phyloP scores from a whole-genome alignment of 2,329 filamentous ascomycete genomes.

The Escovopsis sp. region DNA sequence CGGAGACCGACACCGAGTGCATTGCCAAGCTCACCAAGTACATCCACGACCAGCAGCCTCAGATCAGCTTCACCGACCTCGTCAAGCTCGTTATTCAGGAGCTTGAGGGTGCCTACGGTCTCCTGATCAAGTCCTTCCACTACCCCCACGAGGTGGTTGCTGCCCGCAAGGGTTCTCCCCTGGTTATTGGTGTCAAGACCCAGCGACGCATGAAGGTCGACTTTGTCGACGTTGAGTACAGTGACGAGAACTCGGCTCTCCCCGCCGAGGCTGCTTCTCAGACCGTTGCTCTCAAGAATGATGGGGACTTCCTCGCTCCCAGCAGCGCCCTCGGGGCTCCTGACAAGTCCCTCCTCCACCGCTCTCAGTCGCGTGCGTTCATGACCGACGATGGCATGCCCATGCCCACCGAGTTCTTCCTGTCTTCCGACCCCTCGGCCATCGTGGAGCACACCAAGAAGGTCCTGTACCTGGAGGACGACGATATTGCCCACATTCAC shows the following conservation, averaged over 20 bases:
- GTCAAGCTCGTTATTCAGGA: constrained; percentile 97
- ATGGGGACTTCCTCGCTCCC: constrained; percentile 51
- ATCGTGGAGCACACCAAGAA: constrained; percentile 99
- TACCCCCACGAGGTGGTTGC: constrained; percentile 97
- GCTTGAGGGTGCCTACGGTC: constrained; percentile 92
- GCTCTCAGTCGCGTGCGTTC: constrained; percentile 96
- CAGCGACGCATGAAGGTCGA: constrained; percentile 99
- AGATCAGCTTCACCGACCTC: constrained; percentile 89
- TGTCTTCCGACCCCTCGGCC: constrained; percentile 94
- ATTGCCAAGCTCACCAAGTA: constrained; percentile 99
- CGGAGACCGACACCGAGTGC: constrained; percentile 97
- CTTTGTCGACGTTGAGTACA: constrained; percentile 97
- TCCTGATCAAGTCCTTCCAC: constrained; percentile 96
- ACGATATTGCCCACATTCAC: constrained; percentile 98
- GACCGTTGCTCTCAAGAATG: constrained; percentile 93
- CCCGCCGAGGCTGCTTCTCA: constrained; percentile 90
- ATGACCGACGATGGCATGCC: constrained; percentile 96
- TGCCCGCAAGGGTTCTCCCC: constrained; percentile 92
- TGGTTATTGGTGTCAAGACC: constrained; percentile 94
- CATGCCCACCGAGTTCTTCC: constrained; percentile 97
- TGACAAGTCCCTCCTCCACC: constrained; percentile 96
- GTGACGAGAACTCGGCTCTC: constrained; percentile 68
- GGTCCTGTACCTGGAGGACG: constrained; percentile 98
- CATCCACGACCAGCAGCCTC: constrained; percentile 86
- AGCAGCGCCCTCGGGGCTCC: constrained; percentile 60